phyloP scores from a whole-genome alignment of 306 rosid genomes.

The Cicer bijugum region DNA sequence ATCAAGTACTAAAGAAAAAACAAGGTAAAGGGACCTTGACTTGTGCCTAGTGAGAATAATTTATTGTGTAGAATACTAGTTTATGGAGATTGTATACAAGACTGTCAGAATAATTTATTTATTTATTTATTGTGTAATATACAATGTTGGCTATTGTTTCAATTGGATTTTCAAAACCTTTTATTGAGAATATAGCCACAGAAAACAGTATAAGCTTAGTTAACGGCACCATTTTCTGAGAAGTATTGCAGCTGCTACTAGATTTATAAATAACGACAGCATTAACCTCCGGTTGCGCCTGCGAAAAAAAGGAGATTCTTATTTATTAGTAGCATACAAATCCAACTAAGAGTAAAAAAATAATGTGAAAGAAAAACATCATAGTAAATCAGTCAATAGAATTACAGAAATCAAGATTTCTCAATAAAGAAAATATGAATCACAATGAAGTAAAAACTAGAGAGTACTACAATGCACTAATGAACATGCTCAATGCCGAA shows the following conservation, averaged over 20 bases:
- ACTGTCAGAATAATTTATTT: conserved; percentile 28
- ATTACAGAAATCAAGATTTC: too few species aligned
- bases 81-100: conserved; percentile 18
- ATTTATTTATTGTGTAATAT: conserved; percentile 26
- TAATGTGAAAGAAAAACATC: neutral
- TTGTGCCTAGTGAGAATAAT: conserved; percentile 2
- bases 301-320: conserved; percentile 35
- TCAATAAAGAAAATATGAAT: neutral
- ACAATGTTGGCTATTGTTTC: conserved; percentile 42
- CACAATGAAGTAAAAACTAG: neutral
- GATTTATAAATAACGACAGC: conserved; percentile 34
- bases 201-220: conserved; percentile 8
- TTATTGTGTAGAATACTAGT: conserved; percentile 28
- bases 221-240: conserved; percentile 19
- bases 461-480: too few species aligned
- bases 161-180: conserved; percentile 1
- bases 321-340: conserved; percentile 31
- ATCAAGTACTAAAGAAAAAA: neutral
- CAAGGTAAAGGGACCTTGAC: neutral
- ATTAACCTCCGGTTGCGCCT: conserved; percentile 54
- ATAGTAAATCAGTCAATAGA: neutral
- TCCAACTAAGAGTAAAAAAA: neutral
- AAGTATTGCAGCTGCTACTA: conserved; percentile 31
- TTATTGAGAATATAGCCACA: conserved; percentile 34
- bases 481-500: too few species aligned